Evolutionary conservation across 169 alveolate genomes (phyloP).

Genomic region (Plasmodium ovale): DNA sequence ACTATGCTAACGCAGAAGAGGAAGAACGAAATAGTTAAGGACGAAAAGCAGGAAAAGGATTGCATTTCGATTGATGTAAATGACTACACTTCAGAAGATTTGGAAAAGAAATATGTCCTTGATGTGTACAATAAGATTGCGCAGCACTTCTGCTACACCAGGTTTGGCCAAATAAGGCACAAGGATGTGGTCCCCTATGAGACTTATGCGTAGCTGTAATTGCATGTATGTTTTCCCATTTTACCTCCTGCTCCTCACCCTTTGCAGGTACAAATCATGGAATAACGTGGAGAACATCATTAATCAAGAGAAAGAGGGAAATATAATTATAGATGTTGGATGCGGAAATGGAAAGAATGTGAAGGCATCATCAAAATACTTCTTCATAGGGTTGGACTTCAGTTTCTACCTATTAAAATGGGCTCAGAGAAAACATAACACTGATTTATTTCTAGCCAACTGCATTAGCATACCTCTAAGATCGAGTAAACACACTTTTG

Average conservation of each 20-base stretch:
- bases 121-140: conserved; percentile 65
- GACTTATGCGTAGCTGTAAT: too few relatives aligned
- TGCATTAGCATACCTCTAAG: conserved; percentile 43
- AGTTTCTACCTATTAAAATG: conserved; percentile 87
- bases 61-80: conserved; percentile 21
- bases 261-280: conserved; percentile 96
- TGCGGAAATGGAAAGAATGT: conserved; percentile 99
- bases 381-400: conserved; percentile 93
- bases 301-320: conserved; percentile 88
- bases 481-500: conserved; percentile 38
- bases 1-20: conserved; percentile 23
- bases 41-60: conserved; percentile 33
- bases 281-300: conserved; percentile 93
- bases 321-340: conserved; percentile 95
- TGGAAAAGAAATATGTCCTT: conserved; percentile 33
- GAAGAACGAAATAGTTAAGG: conserved; percentile 5
- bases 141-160: conserved; percentile 40
- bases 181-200: too few relatives aligned
- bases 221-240: not conserved
- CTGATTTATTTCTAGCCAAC: conserved; percentile 73
- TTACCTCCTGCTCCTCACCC: conserved; percentile 76
- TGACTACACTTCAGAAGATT: conserved; percentile 7
- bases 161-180: not conserved
- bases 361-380: conserved; percentile 78
- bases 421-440: conserved; percentile 81